These are phyloP conservation scores for Begonia masoniana DNA, from an alignment of 306 rosid genomes.

Conservation along the genomic window DNA sequence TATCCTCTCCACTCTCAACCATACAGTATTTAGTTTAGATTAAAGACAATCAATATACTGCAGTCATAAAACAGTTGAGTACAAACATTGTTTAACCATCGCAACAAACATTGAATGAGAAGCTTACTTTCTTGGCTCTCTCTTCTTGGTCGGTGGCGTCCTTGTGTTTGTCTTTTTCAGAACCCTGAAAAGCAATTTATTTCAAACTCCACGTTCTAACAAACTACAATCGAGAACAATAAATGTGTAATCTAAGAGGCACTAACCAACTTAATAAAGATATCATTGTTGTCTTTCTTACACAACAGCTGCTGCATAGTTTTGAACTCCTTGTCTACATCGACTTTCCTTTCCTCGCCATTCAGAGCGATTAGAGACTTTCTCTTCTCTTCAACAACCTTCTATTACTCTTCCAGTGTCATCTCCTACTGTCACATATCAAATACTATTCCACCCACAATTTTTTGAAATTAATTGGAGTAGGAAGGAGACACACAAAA, in stretches of 20 bases:
- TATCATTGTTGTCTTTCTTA: slow-evolving; percentile 59
- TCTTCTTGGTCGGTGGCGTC: slow-evolving; percentile 80
- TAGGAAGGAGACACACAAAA: too few species aligned
- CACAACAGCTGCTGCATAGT: slow-evolving; percentile 68
- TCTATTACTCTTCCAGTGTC: slow-evolving; percentile 88
- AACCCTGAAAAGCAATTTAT: slow-evolving; percentile 31
- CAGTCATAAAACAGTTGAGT: too few species aligned
- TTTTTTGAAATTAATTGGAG: too few species aligned
- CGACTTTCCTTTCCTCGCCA: slow-evolving; percentile 68
- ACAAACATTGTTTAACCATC: too few species aligned
- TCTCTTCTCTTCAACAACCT: slow-evolving; percentile 75
- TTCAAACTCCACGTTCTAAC: not conserved
- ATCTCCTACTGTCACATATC: too few species aligned
- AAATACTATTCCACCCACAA: too few species aligned
- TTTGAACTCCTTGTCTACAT: slow-evolving; percentile 39
- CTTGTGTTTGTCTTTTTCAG: slow-evolving; percentile 81
- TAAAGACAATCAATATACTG: too few species aligned
- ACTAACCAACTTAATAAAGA: slow-evolving; percentile 64
- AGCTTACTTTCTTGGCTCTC: slow-evolving; percentile 68
- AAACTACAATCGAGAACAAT: not conserved
- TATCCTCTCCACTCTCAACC: too few species aligned
- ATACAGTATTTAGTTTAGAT: too few species aligned
- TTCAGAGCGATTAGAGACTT: slow-evolving; percentile 51
- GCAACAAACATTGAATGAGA: too few species aligned
- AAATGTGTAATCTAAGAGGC: not conserved